Evolutionary conservation across 2,329 filamentous ascomycete species (phyloP).

Genomic region (Chaetomiaceae sp.): DNA sequence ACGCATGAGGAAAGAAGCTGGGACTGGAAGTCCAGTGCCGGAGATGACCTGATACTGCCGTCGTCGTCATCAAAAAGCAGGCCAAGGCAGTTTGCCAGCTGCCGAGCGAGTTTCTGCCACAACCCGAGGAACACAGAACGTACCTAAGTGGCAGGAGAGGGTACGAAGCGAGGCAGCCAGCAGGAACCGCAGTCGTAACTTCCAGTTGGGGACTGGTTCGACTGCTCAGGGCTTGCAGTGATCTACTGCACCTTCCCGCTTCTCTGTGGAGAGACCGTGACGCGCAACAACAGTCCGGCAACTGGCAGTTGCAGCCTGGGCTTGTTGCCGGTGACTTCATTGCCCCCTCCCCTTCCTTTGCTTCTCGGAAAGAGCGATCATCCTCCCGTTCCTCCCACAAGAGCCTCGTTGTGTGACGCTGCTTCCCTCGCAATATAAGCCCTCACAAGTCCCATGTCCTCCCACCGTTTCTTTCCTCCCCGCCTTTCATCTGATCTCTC

Average conservation of each 20-base stretch:
- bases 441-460: conserved; percentile 4
- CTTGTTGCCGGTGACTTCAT: conserved; percentile 6
- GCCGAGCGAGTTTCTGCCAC: neutral
- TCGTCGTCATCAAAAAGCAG: no score
- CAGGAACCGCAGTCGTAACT: no score
- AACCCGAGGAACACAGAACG: neutral
- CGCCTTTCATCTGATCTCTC: conserved; percentile 6
- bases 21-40: no score
- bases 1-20: no score
- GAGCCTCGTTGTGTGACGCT: conserved; percentile 7
- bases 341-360: neutral
- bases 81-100: neutral
- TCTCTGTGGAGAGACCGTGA: conserved; percentile 8
- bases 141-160: neutral
- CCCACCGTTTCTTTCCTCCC: neutral
- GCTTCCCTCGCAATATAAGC: conserved; percentile 20
- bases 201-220: neutral
- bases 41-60: no score
- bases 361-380: conserved; percentile 10
- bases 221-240: neutral
- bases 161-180: no score
- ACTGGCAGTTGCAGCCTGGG: neutral
- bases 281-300: neutral
- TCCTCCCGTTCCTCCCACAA: conserved; percentile 14
- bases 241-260: neutral